Conservation (phyloP, 2,329 filamentous ascomycete genomes). For the Fusarium goolgardi region DNA sequence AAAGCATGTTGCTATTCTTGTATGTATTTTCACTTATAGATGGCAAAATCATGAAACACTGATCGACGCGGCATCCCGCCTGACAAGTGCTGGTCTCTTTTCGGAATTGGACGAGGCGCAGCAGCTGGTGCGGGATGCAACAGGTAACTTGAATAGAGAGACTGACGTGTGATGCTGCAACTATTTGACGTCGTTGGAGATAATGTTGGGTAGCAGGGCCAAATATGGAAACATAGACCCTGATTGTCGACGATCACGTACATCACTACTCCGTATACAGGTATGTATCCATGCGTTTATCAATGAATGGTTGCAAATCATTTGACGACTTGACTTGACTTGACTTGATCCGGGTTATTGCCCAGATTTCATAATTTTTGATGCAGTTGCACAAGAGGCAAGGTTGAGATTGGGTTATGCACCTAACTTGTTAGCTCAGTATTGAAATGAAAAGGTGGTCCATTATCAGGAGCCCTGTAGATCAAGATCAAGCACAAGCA, state of each 20-base stretch:
- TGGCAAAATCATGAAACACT: slow-evolving; percentile 39
- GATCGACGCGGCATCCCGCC: slow-evolving; percentile 34
- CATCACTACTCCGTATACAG: not conserved
- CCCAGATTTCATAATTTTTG: not conserved
- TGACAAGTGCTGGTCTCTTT: slow-evolving; percentile 25
- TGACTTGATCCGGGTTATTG: slow-evolving; percentile 1
- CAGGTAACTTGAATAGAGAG: slow-evolving; percentile 4
- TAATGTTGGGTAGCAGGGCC: slow-evolving; percentile 8
- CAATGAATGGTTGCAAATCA: slow-evolving; percentile 4
- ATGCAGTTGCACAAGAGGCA: slow-evolving; percentile 7
- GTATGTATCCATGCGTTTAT: slow-evolving; percentile 23
- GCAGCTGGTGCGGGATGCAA: slow-evolving; percentile 18
- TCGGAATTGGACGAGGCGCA: slow-evolving; percentile 23
- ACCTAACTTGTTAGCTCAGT: slow-evolving; percentile 12
- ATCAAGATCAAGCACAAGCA: not conserved
- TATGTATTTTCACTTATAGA: slow-evolving; percentile 13
- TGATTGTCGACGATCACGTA: slow-evolving; percentile 16
- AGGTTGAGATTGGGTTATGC: slow-evolving; percentile 3
- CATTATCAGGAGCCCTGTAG: not conserved
- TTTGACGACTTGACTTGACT: not conserved
- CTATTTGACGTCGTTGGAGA: slow-evolving; percentile 22
- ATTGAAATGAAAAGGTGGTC: slow-evolving; percentile 23
- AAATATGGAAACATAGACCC: slow-evolving; percentile 36
- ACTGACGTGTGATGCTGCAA: slow-evolving; percentile 39
- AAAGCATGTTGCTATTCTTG: slow-evolving; percentile 20